Base-by-base conservation (phyloP, 768 basidiomycete genomes). In the Mycena metata region DNA sequence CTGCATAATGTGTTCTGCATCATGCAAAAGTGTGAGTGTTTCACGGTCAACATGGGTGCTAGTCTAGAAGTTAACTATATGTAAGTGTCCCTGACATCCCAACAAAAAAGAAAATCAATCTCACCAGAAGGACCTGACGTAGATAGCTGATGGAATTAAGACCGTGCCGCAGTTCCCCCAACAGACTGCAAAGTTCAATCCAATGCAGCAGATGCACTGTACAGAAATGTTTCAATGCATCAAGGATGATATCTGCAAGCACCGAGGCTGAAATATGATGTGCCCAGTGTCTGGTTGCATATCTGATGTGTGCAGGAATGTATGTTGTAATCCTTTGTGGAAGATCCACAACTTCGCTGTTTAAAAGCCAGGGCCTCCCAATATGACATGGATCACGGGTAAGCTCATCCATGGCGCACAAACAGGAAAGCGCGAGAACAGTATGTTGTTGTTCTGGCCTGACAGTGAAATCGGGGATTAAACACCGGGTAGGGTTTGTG, bases 251-350 rank as follows among this genome's bases (percentile, higher is more conserved):
- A 42, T 65, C 42, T 7, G 69, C 33, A 15, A 66, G 16, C 33
- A 51, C 5, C 2, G 36, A 33, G 7, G 15, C 19, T 1, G 60
- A 30, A 26, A 76, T 8, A 52, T 76, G 76, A 30, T 47, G 67
- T 16, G 58, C 61, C 74, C 74, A 76, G 43, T 73, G 61, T n/a
- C 59, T 69, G 54, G 70, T 72, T 1, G 76, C 69, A 64, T 76
- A 76, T 57, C 65, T 69, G 8, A 76, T 24, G 24, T 71, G 52
- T 1, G 54, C 33, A 5, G 72, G 66, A 21, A 75, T 69, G 21
- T 57, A 30, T n/a, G 30, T 43, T 15, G 15, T 33, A 9, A 74
- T 61, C 7, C 59, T 36, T n/a, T 2, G 19, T 21, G 30, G 26
- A 21, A 71, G 42, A 23, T 68, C 63, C 1, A 15, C 9, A 0